Base-by-base conservation (phyloP, 805 yeast genomes). In the Ogataea polymorpha region DNA sequence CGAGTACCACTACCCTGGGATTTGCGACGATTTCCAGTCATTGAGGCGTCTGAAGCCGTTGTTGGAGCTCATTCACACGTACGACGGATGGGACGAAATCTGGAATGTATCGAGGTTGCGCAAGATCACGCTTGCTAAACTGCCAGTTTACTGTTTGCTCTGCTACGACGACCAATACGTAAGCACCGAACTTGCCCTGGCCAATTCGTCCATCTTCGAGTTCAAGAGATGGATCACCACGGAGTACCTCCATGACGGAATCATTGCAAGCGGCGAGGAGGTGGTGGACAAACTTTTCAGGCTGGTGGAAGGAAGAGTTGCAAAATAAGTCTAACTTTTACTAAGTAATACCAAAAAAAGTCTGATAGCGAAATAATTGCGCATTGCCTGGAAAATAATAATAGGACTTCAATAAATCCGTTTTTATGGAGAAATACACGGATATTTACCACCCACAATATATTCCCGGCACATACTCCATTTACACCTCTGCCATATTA, bases 391-490 rank as follows among this genome's bases (percentile, higher is more conserved):
- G 16, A 14, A 13, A 15, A 26, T n/a, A 26, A 29, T 9, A 24
- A 24, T 12, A 3, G n/a, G 27, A 24, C 27, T 12, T 23, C 26
- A 6, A 23, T 11, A 11, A 23, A 23, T 16, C 31, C 31, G 31
- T 11, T 28, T 24, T 28, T 28, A 64, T 64, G 69, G 68, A 64
- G 36, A 60, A 57, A 39, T 64, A 61, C 45, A 59, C 65, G 11
- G 65, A 64, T 39, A 59, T 52, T 14, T 46, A 55, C 37, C 65
- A 64, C 37, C 62, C 63, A 1, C 71, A 70, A 16, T 76, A 68
- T 49, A 61, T 77, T 14, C 82, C 82, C 1, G 82, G 82, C 0
- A 77, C 84, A 0, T 67, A 71, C 41, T 74, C 75, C 37, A 74
- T 78, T 30, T 75, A 74, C 46, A 59, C 78, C 1, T 67, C 73